phyloP scores from a whole-genome alignment of 2,329 filamentous ascomycete species.

The Chrysoporthe cubensis region DNA sequence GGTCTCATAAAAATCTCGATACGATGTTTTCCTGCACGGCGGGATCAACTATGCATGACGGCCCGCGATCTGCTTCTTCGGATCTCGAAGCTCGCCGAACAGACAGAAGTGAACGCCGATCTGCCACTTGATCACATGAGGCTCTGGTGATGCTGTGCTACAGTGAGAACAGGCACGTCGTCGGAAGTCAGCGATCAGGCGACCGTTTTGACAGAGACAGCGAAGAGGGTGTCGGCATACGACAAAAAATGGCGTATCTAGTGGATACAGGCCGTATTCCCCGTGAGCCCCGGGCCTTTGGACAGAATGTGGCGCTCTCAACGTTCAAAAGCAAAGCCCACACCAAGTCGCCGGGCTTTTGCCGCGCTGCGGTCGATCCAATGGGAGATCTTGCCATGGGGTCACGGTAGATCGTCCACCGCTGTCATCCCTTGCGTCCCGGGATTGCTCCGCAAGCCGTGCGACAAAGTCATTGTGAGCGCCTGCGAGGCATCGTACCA shows the following conservation, averaged over 20 bases:
- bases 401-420: background rate
- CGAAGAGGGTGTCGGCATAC: background rate
- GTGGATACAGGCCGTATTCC: background rate
- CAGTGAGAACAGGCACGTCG: background rate
- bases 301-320: background rate
- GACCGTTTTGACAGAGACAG: background rate
- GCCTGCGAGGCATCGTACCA: background rate
- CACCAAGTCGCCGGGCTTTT: background rate
- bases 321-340: background rate
- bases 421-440: slow-evolving; percentile 14
- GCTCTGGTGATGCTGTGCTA: slow-evolving; percentile 11
- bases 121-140: background rate
- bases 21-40: slow-evolving; percentile 11
- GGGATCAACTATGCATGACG: slow-evolving; percentile 10
- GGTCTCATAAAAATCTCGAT: slow-evolving; percentile 10
- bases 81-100: slow-evolving; percentile 8
- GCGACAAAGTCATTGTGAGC: background rate
- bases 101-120: slow-evolving; percentile 10
- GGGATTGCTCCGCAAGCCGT: background rate
- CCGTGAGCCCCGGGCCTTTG: background rate
- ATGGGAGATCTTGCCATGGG: slow-evolving; percentile 1
- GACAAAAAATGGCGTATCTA: background rate
- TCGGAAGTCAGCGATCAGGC: background rate
- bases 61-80: slow-evolving; percentile 6
- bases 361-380: background rate